Evolutionary conservation across 1,284 basidiomycete genomes (phyloP).

Genomic region (Apiotrichum domesticum): DNA sequence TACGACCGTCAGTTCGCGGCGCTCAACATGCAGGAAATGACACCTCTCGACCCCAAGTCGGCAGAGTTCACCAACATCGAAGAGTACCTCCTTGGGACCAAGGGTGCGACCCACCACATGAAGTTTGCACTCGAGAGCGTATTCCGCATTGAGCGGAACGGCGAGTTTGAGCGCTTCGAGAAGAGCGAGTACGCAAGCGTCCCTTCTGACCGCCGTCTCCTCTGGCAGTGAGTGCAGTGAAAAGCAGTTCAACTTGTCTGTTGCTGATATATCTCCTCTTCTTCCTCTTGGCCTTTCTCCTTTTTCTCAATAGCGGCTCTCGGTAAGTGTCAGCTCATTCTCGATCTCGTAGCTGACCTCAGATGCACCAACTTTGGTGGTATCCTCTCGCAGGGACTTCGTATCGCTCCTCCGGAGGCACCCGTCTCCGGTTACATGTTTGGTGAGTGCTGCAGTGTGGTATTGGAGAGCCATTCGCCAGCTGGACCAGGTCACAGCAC

Average conservation of each 20-base stretch:
- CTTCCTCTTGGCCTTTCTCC: neutral
- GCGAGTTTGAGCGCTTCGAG: conserved; percentile 53
- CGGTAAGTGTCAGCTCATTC: neutral
- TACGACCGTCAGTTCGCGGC: conserved; percentile 57
- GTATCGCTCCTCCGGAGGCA: conserved; percentile 63
- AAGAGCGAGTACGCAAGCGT: conserved; percentile 50
- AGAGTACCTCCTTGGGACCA: conserved; percentile 56
- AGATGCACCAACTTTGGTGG: conserved; percentile 37
- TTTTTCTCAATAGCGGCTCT: neutral
- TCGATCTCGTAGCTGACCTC: neutral
- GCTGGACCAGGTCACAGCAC: no score
- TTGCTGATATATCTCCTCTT: conserved; percentile 23
- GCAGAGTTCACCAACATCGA: conserved; percentile 54
- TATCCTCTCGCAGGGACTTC: conserved; percentile 60
- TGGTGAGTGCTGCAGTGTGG: neutral
- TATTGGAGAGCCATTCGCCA: no score
- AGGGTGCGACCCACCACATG: conserved; percentile 42
- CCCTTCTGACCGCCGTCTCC: conserved; percentile 54
- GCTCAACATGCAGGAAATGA: conserved; percentile 55
- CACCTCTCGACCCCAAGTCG: conserved; percentile 49
- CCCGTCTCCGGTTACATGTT: conserved; percentile 56
- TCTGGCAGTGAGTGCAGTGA: conserved; percentile 55
- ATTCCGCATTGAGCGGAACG: conserved; percentile 56
- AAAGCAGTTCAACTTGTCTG: neutral
- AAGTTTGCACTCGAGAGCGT: conserved; percentile 51